Percentiles rank a stretch among this genome's conserved stretches.
phyloP scores from a whole-genome alignment of 164 flowering plant species.

The Liriodendron chinense region DNA sequence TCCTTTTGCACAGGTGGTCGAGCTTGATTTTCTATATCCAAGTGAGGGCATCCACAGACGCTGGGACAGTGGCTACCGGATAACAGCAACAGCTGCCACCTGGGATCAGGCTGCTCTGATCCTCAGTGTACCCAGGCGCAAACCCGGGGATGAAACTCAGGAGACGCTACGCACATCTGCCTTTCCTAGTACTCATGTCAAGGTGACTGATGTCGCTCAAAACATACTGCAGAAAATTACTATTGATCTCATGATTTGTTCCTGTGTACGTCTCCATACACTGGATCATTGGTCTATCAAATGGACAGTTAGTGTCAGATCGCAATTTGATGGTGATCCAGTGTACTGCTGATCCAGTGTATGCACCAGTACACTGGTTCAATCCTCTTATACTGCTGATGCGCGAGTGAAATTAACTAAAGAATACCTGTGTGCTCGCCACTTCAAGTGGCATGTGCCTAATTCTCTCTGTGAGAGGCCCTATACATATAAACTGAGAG shows the following conservation, averaged over 20 bases:
- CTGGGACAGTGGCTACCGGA: conserved; percentile 78
- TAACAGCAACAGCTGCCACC: conserved; percentile 81
- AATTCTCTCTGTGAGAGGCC: no score
- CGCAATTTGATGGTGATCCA: no score
- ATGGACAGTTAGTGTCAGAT: no score
- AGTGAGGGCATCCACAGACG: conserved; percentile 88
- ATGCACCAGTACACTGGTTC: no score
- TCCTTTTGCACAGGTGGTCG: conserved; percentile 59
- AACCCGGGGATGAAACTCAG: conserved; percentile 79
- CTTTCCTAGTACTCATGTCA: conserved; percentile 79
- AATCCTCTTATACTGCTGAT: no score
- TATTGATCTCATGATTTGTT: not conserved
- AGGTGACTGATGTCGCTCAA: conserved; percentile 35
- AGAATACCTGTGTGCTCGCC: no score
- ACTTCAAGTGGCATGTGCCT: no score
- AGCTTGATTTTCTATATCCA: conserved; percentile 89
- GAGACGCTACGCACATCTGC: conserved; percentile 78
- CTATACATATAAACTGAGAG: no score
- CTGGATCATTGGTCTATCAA: no score
- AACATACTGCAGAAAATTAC: not conserved
- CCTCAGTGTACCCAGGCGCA: conserved; percentile 75
- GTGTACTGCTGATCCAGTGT: no score
- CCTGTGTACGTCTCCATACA: not conserved
- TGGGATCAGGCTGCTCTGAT: conserved; percentile 85
- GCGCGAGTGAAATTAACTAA: no score